Evolutionary conservation across 2,329 filamentous ascomycete genomes (phyloP).

Genomic region (Clarireedia paspali): DNA sequence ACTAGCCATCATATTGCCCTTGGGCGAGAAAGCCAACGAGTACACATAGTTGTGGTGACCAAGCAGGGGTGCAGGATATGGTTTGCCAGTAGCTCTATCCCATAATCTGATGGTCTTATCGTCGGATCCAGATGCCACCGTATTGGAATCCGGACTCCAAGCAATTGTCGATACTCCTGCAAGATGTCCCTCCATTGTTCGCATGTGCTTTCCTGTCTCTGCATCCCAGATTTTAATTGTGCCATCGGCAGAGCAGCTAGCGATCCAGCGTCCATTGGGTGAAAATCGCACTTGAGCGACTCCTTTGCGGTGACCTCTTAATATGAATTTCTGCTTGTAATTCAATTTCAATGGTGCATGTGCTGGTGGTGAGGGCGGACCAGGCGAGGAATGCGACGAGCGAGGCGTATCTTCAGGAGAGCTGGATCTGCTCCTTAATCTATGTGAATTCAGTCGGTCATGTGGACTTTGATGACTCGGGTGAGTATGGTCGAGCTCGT

Average conservation of each 20-base stretch:
- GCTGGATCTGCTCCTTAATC: constrained; percentile 17
- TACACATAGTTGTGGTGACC: constrained; percentile 97
- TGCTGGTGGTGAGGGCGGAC: constrained; percentile 15
- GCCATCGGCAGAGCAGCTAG: constrained; percentile 81
- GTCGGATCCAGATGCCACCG: constrained; percentile 84
- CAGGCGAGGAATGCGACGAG: constrained; percentile 21
- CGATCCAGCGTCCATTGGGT: constrained; percentile 82
- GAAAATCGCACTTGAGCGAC: constrained; percentile 86
- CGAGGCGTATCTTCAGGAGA: constrained; percentile 17
- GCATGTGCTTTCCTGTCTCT: constrained; percentile 66
- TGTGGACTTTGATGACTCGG: constrained; percentile 11
- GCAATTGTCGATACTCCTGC: constrained; percentile 86
- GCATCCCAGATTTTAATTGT: constrained; percentile 91
- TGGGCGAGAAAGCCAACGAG: constrained; percentile 89
- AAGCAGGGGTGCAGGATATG: constrained; percentile 50
- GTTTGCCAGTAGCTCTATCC: constrained; percentile 61
- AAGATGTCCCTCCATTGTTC: constrained; percentile 88
- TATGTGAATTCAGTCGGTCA: constrained; percentile 3
- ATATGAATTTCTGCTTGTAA: constrained; percentile 53
- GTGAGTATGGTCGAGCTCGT: constrained; percentile 26
- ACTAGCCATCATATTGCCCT: constrained; percentile 92
- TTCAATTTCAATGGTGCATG: constrained; percentile 25
- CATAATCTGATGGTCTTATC: constrained; percentile 94
- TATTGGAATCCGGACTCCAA: constrained; percentile 87
- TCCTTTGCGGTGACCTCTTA: constrained; percentile 70